Conservation (phyloP, 2,329 filamentous ascomycete genomes). For the Colletotrichum trifolii region DNA sequence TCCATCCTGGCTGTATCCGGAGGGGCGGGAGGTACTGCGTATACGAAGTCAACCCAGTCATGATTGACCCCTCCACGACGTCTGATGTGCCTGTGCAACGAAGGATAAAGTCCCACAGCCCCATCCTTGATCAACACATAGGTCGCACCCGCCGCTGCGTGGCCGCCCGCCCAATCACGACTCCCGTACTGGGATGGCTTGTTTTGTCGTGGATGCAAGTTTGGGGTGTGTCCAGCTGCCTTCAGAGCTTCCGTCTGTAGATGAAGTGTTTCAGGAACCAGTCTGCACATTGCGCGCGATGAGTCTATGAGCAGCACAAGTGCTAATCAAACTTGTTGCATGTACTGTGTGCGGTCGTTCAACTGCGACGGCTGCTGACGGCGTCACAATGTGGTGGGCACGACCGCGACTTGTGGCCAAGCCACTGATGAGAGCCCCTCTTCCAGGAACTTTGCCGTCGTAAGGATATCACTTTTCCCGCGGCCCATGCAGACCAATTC, state of each 20-base stretch:
- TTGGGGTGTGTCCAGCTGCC: conserved; percentile 13
- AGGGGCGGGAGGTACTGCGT: no score
- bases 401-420: neutral
- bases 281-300: neutral
- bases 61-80: conserved; percentile 7
- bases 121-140: conserved; percentile 20
- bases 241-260: conserved; percentile 10
- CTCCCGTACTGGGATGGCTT: conserved; percentile 26
- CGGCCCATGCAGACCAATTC: neutral
- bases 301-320: conserved; percentile 2
- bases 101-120: conserved; percentile 6
- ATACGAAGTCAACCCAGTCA: neutral
- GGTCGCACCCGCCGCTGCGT: conserved; percentile 9
- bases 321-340: neutral
- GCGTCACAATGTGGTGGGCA: neutral
- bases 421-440: conserved; percentile 4
- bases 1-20: conserved; percentile 1
- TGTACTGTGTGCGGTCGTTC: neutral
- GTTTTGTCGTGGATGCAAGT: conserved; percentile 21
- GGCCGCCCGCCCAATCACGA: conserved; percentile 13
- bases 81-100: conserved; percentile 7
- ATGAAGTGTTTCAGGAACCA: conserved; percentile 29
- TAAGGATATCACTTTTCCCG: conserved; percentile 12
- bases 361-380: neutral
- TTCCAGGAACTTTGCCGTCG: neutral